These are phyloP conservation scores for Pythium phragmiticola DNA, from an alignment of 352 stramenopile genomes.

Conservation along the genomic window DNA sequence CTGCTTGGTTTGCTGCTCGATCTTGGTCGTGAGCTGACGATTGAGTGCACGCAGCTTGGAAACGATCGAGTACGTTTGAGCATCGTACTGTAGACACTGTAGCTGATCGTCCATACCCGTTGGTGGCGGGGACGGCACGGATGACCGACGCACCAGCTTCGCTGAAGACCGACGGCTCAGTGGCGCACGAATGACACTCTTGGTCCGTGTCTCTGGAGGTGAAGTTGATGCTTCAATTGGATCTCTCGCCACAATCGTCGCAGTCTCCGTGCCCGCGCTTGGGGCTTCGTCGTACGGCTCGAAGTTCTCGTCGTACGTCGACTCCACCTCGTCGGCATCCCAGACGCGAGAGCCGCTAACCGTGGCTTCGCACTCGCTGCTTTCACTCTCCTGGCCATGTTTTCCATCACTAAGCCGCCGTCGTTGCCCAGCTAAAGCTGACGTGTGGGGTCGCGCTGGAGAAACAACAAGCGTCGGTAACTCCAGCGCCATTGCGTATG, in stretches of 20 bases:
- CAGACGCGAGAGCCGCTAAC: neutral
- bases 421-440: neutral
- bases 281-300: conserved; percentile 34
- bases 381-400: conserved; percentile 14
- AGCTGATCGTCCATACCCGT: neutral
- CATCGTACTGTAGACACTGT: conserved; percentile 35
- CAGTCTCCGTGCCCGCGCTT: neutral
- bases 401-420: conserved; percentile 22
- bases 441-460: neutral
- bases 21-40: conserved; percentile 39
- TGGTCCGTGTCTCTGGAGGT: neutral
- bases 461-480: neutral
- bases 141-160: neutral
- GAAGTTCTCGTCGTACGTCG: conserved; percentile 35
- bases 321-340: conserved; percentile 31
- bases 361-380: conserved; percentile 4
- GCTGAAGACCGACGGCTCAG: neutral
- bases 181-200: neutral
- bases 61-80: conserved; percentile 54
- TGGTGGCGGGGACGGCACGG: neutral
- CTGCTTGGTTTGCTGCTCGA: conserved; percentile 57
- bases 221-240: neutral
- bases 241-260: neutral
- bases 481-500: conserved; percentile 16
- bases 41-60: conserved; percentile 47